Conservation (phyloP, 2,329 filamentous ascomycete genomes). For the Aspergillus sp. region DNA sequence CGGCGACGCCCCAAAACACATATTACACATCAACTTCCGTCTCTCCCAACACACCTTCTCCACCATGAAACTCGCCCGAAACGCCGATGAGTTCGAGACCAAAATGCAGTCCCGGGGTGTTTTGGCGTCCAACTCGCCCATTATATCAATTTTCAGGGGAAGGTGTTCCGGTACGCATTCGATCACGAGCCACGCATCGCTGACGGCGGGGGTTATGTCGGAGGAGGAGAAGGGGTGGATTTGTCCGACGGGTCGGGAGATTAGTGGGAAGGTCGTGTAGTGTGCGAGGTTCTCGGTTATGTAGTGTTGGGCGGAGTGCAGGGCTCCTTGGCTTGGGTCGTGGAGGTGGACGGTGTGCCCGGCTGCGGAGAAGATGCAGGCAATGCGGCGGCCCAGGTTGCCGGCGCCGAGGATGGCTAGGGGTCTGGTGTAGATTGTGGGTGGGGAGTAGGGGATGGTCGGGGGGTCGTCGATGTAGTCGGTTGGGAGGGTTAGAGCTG, state of each 20-base stretch:
- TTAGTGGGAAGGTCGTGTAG: constrained; percentile 2
- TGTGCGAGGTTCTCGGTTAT: constrained; percentile 16
- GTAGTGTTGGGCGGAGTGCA: constrained; percentile 27
- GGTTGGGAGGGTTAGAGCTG: neutral
- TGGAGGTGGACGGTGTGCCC: constrained; percentile 30
- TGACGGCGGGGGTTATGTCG: constrained; percentile 45
- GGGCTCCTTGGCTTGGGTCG: constrained; percentile 32
- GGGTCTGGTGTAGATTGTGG: neutral
- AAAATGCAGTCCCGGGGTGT: constrained; percentile 52
- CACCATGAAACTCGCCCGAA: constrained; percentile 54
- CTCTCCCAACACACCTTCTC: constrained; percentile 28
- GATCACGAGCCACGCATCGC: constrained; percentile 55
- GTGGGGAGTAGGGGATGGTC: neutral
- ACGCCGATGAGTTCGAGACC: constrained; percentile 56
- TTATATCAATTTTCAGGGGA: constrained; percentile 51
- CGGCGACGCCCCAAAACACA: constrained; percentile 56
- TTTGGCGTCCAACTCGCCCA: constrained; percentile 49
- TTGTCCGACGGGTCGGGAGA: neutral
- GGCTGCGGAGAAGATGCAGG: constrained; percentile 22
- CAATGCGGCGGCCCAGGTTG: neutral
- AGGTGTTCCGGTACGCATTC: constrained; percentile 57
- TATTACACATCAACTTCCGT: constrained; percentile 50
- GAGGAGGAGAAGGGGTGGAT: constrained; percentile 29
- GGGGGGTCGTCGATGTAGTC: neutral
- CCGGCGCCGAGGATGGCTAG: neutral